Conservation (phyloP, 140 eudicot species). For the Erigeron philadelphicus region DNA sequence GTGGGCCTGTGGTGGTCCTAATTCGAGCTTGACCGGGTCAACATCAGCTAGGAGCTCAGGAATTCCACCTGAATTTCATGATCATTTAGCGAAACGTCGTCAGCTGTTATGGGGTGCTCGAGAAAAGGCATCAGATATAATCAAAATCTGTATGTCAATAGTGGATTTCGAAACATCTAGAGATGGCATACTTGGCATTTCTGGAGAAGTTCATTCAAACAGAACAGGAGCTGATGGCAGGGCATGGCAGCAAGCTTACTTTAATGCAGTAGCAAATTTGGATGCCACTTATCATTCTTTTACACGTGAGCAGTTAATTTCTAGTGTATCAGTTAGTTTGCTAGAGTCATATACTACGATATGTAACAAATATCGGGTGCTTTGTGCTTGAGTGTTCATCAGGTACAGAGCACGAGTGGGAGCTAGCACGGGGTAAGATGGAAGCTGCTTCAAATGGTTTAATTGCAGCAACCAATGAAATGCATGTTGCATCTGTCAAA, state of each 20-base stretch:
- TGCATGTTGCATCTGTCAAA: constrained; percentile 63
- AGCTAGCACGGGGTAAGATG: constrained; percentile 69
- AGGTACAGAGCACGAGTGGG: constrained; percentile 94
- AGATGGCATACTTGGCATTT: constrained; percentile 59
- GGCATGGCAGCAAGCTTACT: constrained; percentile 86
- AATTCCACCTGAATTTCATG: constrained; percentile 85
- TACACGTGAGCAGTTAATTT: constrained; percentile 53
- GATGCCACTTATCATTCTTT: constrained; percentile 73
- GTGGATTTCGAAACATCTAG: constrained; percentile 96
- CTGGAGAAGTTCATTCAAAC: constrained; percentile 40
- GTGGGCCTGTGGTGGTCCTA: constrained; percentile 98
- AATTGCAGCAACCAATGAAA: constrained; percentile 72
- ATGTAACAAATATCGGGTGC: constrained; percentile 16
- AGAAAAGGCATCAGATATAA: constrained; percentile 69
- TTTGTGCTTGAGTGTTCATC: constrained; percentile 28
- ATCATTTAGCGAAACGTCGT: constrained; percentile 66
- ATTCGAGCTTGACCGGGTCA: constrained; percentile 49
- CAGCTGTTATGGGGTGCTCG: constrained; percentile 61
- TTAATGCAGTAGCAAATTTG: constrained; percentile 61
- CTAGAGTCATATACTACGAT: neutral
- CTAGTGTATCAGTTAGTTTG: neutral
- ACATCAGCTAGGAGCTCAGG: constrained; percentile 55
- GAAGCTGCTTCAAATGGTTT: constrained; percentile 84
- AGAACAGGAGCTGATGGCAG: constrained; percentile 63
- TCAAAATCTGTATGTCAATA: constrained; percentile 66